Conservation (phyloP, 257 asterid species). For the Craterostigma plantagineum region DNA sequence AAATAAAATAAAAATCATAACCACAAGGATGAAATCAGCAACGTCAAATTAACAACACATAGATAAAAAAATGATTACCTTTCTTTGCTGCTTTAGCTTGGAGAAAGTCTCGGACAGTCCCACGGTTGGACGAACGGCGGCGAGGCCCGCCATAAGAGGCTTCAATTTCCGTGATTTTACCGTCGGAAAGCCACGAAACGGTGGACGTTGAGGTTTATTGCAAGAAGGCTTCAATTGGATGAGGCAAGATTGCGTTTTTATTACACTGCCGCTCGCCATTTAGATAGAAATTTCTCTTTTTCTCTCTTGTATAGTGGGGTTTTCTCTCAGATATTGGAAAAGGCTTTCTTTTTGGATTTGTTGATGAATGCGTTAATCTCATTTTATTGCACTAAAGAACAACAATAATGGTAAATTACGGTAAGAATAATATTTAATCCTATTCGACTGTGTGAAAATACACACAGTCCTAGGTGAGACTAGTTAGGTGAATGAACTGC, state of each 20-base stretch:
- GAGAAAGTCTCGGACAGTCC: constrained; percentile 46
- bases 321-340: no score
- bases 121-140: constrained; percentile 13
- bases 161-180: constrained; percentile 8
- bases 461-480: no score
- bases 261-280: no score
- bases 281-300: no score
- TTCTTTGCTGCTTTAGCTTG: constrained; percentile 29
- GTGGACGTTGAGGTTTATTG: constrained; percentile 5
- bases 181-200: background rate
- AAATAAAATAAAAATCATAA: background rate
- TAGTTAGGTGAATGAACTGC: no score
- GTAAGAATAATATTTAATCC: no score
- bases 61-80: constrained; percentile 15
- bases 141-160: constrained; percentile 30
- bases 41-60: background rate
- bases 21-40: background rate
- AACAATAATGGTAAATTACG: no score
- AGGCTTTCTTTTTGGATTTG: no score
- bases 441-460: no score
- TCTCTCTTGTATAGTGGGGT: no score
- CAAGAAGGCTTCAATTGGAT: constrained; percentile 11
- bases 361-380: no score
- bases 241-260: constrained; percentile 7
- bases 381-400: no score